Evolutionary conservation across 179 eudicot species (phyloP).

Genomic region (Nepenthes alata): DNA sequence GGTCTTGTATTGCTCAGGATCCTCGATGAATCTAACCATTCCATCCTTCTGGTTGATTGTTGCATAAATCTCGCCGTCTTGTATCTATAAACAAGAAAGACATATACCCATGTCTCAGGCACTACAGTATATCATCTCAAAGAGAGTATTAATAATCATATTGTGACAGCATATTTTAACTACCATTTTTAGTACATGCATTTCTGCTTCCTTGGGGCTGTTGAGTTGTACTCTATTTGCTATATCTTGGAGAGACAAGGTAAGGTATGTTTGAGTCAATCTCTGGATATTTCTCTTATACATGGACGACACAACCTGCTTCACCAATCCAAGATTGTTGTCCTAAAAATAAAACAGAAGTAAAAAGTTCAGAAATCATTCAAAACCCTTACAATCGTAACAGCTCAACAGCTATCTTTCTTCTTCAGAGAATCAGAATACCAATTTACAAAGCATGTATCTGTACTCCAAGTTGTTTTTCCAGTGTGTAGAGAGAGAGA

Average conservation of each 20-base stretch:
- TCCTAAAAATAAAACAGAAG: slow-evolving; percentile 32
- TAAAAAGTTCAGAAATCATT: slow-evolving; percentile 6
- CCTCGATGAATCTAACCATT: slow-evolving; percentile 93
- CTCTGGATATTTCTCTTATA: slow-evolving; percentile 81
- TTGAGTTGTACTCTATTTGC: slow-evolving; percentile 63
- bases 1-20: slow-evolving; percentile 90
- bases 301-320: slow-evolving; percentile 75
- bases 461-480: too few relatives aligned
- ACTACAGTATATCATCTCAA: neutral
- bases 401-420: neutral
- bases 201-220: slow-evolving; percentile 78
- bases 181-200: slow-evolving; percentile 97
- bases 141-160: neutral
- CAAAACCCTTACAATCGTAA: neutral
- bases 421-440: too few relatives aligned
- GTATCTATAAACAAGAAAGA: slow-evolving; percentile 32
- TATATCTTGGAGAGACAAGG: slow-evolving; percentile 84
- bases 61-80: slow-evolving; percentile 85
- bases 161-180: neutral
- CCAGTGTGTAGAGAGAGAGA: neutral
- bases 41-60: slow-evolving; percentile 96
- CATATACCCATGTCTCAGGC: neutral
- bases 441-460: too few relatives aligned
- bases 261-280: slow-evolving; percentile 88
- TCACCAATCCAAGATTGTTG: slow-evolving; percentile 75